A percentile compares a stretch with the other conserved stretches of the same genome.
Conservation (phyloP, 208 protist genomes). For the Trypanosoma boissoni region DNA sequence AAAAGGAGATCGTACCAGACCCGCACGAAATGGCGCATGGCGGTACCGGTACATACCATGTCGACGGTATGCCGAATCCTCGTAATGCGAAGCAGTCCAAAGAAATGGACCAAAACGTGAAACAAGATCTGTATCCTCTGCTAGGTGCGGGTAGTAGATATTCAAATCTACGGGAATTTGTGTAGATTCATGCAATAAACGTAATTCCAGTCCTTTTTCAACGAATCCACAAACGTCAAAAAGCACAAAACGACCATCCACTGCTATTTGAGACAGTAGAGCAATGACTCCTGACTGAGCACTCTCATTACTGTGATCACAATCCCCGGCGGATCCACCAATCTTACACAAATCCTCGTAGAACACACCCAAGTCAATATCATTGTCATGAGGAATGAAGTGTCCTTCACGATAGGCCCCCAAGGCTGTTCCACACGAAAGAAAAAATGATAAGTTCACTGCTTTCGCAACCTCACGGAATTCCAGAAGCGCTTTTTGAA, state of each 20-base stretch:
- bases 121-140: constrained; percentile 37
- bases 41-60: constrained; percentile 86
- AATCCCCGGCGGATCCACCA: neutral
- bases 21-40: constrained; percentile 45
- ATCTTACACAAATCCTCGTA: constrained; percentile 36
- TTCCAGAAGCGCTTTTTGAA: constrained; percentile 65
- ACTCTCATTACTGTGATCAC: neutral
- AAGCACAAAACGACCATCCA: constrained; percentile 36
- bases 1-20: constrained; percentile 36
- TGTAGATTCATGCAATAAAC: constrained; percentile 59
- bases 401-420: constrained; percentile 70
- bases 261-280: constrained; percentile 38
- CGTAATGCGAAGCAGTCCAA: constrained; percentile 82
- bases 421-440: constrained; percentile 81
- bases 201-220: constrained; percentile 71
- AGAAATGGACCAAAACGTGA: constrained; percentile 44
- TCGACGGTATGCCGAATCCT: constrained; percentile 33
- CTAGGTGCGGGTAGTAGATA: constrained; percentile 71
- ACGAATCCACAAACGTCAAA: constrained; percentile 80
- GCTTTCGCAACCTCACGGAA: constrained; percentile 31
- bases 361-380: constrained; percentile 86
- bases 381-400: constrained; percentile 86
- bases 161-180: constrained; percentile 79
- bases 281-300: constrained; percentile 24
- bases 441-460: constrained; percentile 60